Percentiles rank a stretch among this genome's conserved stretches.
Evolutionary conservation across 345 rosid species (phyloP).

Genomic region (Lepidium aucheri): DNA sequence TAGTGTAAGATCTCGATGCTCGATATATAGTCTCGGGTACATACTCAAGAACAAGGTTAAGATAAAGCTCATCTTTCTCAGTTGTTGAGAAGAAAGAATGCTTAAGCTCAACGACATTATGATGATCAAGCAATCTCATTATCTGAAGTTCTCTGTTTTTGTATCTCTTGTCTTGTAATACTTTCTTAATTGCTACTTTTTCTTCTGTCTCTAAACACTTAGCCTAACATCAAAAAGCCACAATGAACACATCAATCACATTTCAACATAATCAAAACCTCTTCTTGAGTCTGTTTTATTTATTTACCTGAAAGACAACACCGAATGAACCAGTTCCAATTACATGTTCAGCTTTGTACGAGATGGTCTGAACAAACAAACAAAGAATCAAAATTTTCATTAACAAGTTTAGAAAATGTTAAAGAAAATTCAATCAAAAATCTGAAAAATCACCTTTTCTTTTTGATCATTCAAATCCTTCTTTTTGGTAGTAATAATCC

Average conservation of each 20-base stretch:
- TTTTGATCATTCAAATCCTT: conserved; percentile 83
- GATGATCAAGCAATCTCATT: conserved; percentile 91
- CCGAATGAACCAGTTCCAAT: conserved; percentile 98
- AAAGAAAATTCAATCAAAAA: neutral
- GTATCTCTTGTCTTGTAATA: conserved; percentile 93
- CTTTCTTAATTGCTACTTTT: conserved; percentile 93
- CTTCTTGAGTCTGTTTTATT: neutral
- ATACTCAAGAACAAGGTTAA: conserved; percentile 93
- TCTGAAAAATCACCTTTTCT: conserved; percentile 41
- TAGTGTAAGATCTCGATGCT: conserved; percentile 67
- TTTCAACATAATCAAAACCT: neutral
- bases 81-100: conserved; percentile 91
- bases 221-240: conserved; percentile 39
- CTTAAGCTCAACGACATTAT: conserved; percentile 78
- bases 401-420: neutral
- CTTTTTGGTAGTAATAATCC: conserved; percentile 72
- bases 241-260: neutral
- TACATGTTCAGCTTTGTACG: conserved; percentile 88
- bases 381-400: neutral
- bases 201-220: conserved; percentile 97
- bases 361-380: conserved; percentile 44
- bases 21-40: conserved; percentile 90
- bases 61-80: conserved; percentile 89
- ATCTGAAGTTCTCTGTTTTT: conserved; percentile 89
- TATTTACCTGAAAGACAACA: conserved; percentile 77